Base-by-base conservation (phyloP, 192 early-diverging fungal genomes). In the Powellomyces hirtus region DNA sequence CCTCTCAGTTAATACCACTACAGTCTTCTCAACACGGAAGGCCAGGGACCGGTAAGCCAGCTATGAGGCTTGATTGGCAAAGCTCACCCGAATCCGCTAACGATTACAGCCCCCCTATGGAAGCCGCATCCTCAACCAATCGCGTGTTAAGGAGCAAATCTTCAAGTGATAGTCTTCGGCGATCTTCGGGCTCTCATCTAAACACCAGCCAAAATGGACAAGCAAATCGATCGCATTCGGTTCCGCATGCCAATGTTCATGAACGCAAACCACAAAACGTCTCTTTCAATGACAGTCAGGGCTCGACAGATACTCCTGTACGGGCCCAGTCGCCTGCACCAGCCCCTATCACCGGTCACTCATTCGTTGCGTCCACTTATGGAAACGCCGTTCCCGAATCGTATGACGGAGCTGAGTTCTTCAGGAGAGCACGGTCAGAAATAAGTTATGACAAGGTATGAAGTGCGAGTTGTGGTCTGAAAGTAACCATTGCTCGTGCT, bases 381-480 rank as follows among this genome's bases (percentile, higher is more conserved):
- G 24, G 34, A 6, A 66, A 59, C 10, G 26, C 13, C 1, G 38
- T 14, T 45, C 0, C 24, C n/a, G n/a, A n/a, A 14, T n/a, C n/a
- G 42, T 26, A 29, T 22, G 73, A 71, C 42, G 68, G 68, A 7
- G n/a, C 63, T 8, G 67, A 75, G 36, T 75, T 75, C 60, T 71
- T 75, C 57, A 62, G 36, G 29, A 37, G 57, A 20, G 73, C 73
- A 14, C 16, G 73, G 14, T 50, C 13, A 0, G 24, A 31, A 13
- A 27, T 75, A 1, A 70, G 50, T 37, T 75, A 75, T 60, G 68
- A 75, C 51, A 57, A 75, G 72, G 72, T 74, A 56, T 50, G 62
- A 38, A 6, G 31, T 31, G 30, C 22, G 8, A 11, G 5, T 4
- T 59, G 1, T 1, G 20, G 13, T 14, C 59, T 16, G 26, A 1